Base-by-base conservation (phyloP, 192 early-diverging fungal genomes). In the Linnemannia hyalina region DNA sequence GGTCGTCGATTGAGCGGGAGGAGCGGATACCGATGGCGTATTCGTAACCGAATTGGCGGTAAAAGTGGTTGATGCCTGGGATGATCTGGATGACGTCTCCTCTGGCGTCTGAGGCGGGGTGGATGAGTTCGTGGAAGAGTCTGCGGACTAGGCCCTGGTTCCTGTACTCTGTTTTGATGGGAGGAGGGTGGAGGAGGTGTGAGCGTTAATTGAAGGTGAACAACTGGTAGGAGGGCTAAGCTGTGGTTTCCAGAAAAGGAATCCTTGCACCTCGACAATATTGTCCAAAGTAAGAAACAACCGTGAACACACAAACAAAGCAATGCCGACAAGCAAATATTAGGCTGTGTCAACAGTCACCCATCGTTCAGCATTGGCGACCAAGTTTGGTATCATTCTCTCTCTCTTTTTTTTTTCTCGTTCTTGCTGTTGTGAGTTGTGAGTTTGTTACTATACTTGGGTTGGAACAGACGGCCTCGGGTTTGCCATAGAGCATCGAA, bases 21-120 rank as follows among this genome's bases (percentile, higher is more conserved):
- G 1, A 13, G 20, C 47, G 44, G 16, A 55, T 0, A 20, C 77
- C 42, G 44, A 78, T 40, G 3, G 69, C 79, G 71, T 87, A 87
- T 40, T 87, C 85, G 76, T 87, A 87, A 22, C 85, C 85, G 63
- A 87, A 87, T 65, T 81, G 79, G 26, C 74, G 75, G 26, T 87
- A 87, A 46, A 81, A 87, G 47, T 87, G 47, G 22, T 70, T 63
- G 75, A 87, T 87, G 0, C 79, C 79, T 1, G 76, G 63, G 49
- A 87, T 81, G 70, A 77, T 76, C 47, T 81, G 80, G 60, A 81
- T 73, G 7, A 81, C 47, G 40, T 83, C 76, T 2, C 82, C 82
- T 1, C 76, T 63, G 2, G 47, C 38, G 10, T 78, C 82, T 0
- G 76, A 78, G 1, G 76, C 82, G 22, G 82, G 82, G 49, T 83